Base-by-base conservation (phyloP, 208 protist genomes). In the Leptomonas pyrrhocoris region DNA sequence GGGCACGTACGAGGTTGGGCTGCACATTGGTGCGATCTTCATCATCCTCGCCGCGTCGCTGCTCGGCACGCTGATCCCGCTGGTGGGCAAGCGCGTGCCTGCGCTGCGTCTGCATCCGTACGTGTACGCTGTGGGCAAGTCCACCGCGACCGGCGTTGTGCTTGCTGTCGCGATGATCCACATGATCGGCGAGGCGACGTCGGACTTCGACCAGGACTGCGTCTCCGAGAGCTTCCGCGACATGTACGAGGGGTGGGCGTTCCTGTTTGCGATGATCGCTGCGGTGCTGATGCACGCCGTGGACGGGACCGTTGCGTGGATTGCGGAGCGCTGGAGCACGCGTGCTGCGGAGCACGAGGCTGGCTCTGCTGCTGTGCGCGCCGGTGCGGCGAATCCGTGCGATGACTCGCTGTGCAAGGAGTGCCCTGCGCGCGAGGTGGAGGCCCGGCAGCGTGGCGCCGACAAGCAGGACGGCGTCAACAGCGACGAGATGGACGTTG, bases 1-100 rank as follows among this genome's bases (percentile, higher is more conserved):
- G 6, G 82, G 80, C 12, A 34, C 27, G 12, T 92, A 86, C 68
- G 79, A 76, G 34, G 60, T 81, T 27, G 70, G 77, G 18, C 45
- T 90, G 60, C 88, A 93, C 70, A 67, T 93, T 27, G 74, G 54
- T 15, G 84, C 84, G 15, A 77, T 93, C 25, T 88, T 93, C 69
- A 72, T 93, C 40, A 59, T 93, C 23, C 71, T 93, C 2, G 68
- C 40, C 1, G 74, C 80, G 61, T 92, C 86, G 16, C 42, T 77
- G 19, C 5, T 89, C 19, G 86, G 86, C 15, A 83, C 78, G 23
- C 16, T 81, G 36, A 61, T 92, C 25, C 86, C 86, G 18, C 66
- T 92, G 38, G 18, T 84, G 42, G 83, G 83, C 15, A 86, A 82
- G 62, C 77, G 69, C 56, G 54, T 86, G 27, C 77, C 58, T 23